These are phyloP conservation scores for Taphrina populina DNA, from an alignment of 1,139 yeast genomes.

Conservation along the genomic window DNA sequence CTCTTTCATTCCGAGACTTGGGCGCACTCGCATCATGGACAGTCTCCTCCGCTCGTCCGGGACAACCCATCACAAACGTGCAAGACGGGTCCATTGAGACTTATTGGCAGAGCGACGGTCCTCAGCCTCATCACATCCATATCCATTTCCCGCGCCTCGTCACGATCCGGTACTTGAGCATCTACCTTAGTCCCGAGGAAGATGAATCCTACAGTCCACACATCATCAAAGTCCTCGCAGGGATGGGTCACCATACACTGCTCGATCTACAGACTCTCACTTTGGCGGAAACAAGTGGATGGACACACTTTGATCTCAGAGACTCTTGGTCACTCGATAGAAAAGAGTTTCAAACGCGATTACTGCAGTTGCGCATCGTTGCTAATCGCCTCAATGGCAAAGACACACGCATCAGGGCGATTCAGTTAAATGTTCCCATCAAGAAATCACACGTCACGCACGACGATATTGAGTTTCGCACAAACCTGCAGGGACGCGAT, in stretches of 20 bases:
- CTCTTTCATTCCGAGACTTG: conserved; percentile 55
- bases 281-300: conserved; percentile 71
- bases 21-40: conserved; percentile 85
- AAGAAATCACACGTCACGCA: conserved; percentile 3
- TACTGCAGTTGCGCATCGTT: conserved; percentile 65
- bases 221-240: conserved; percentile 67
- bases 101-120: conserved; percentile 96
- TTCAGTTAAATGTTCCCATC: conserved; percentile 56
- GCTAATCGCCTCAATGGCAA: conserved; percentile 95
- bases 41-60: conserved; percentile 71
- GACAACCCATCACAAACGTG: conserved; percentile 67
- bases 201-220: conserved; percentile 96
- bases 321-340: neutral
- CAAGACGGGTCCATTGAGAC: conserved; percentile 65
- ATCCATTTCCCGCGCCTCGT: conserved; percentile 80
- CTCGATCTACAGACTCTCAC: conserved; percentile 68
- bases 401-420: conserved; percentile 83
- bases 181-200: conserved; percentile 63
- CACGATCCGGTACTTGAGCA: conserved; percentile 58
- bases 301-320: conserved; percentile 62
- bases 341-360: conserved; percentile 46
- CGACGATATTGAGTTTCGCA: conserved; percentile 2
- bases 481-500: too few relatives aligned
- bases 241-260: conserved; percentile 82
- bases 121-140: conserved; percentile 82